Evolutionary conservation across 148 eudicot genomes (phyloP).

Genomic region (Oxyria digyna): DNA sequence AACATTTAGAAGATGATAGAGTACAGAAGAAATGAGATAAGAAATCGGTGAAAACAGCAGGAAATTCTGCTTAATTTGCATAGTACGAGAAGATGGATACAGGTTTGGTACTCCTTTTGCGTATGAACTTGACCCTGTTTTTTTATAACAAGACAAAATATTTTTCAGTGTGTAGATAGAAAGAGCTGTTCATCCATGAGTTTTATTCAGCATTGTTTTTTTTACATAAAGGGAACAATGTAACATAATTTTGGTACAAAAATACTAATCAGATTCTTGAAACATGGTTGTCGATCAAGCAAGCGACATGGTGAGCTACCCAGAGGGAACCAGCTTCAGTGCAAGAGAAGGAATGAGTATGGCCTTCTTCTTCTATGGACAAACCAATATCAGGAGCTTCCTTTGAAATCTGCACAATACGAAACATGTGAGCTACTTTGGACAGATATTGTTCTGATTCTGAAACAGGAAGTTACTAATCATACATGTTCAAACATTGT

Average conservation of each 20-base stretch:
- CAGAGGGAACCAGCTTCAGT: slow-evolving; percentile 72
- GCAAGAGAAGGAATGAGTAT: slow-evolving; percentile 71
- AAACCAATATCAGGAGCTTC: slow-evolving; percentile 39
- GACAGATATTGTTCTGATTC: neutral
- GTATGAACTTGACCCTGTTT: neutral
- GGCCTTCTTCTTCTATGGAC: slow-evolving; percentile 66
- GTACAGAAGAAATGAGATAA: no score
- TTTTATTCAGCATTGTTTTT: no score
- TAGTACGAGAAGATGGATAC: neutral
- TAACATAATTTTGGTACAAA: no score
- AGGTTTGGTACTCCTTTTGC: neutral
- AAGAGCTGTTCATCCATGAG: no score
- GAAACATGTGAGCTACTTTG: neutral
- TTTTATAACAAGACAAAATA: neutral
- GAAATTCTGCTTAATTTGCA: neutral
- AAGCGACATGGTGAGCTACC: slow-evolving; percentile 68
- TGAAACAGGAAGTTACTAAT: neutral
- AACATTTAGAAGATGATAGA: neutral
- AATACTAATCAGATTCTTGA: slow-evolving; percentile 13
- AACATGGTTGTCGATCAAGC: slow-evolving; percentile 33
- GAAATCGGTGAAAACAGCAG: neutral
- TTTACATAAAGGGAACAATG: no score
- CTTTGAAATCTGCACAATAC: slow-evolving; percentile 41
- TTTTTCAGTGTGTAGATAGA: neutral
- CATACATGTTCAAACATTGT: slow-evolving; percentile 66